Base-by-base conservation (phyloP, 805 yeast species). In the Brettanomyces anomalus region DNA sequence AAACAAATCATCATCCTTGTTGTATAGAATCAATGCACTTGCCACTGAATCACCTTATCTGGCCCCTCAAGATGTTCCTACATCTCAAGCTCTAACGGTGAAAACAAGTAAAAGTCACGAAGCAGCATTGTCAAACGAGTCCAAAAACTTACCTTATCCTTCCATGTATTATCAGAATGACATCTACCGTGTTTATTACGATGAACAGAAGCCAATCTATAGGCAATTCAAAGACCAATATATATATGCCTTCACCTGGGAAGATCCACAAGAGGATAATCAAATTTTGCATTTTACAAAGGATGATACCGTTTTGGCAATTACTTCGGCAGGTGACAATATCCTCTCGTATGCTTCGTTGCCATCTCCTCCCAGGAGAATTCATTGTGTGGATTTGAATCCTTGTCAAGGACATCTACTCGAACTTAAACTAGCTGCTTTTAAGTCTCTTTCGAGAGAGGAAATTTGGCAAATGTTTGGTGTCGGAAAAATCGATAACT, bases 181-280 rank as follows among this genome's bases (percentile, higher is more conserved):
- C 57, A 70, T 78, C 20, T 84, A 89, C 81, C 71, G 95, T 55
- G 87, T 84, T 35, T 85, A 78, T 63, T 85, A 79, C 54, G 87
- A 85, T 58, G 90, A 82, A 54, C 58, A 77, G 49, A 75, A 76
- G 54, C 77, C 81, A 6, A 72, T 73, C 50, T 81, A 81, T 57
- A 74, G 72, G 40, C 88, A 83, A 60, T 85, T 85, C 66, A 77
- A 74, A 46, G 72, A 82, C 55, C 88, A 85, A 63, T 85, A 83
- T 60, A 85, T 85, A 46, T 85, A 85, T 57, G 89, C 94, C 4
- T 85, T 85, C 62, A 85, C 94, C 5, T 85, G 95, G 95, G 95
- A 85, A 62, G 95, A 85, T 57, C 94, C 94, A 26, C 71, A 82
- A 44, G 93, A 83, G 63, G 95, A 85, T 64, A 74, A 76, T 46